Base-by-base conservation (phyloP, 805 yeast genomes). In the Pichia heedii region DNA sequence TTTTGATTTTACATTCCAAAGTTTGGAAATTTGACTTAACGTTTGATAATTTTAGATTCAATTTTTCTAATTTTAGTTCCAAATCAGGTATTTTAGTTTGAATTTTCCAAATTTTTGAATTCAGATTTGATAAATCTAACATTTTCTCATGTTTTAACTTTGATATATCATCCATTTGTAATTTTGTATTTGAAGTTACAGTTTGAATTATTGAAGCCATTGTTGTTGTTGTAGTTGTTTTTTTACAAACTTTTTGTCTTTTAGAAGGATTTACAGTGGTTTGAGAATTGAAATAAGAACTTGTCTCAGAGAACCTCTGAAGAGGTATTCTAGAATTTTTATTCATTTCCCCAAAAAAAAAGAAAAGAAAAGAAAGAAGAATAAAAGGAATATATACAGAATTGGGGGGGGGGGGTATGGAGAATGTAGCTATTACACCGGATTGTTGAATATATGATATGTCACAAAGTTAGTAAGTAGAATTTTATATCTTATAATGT, bases 1-100 rank as follows among this genome's bases (percentile, higher is more conserved):
- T 60, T 3, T 47, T 46, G 15, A 67, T 40, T 37, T 65, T 67
- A 38, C 56, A 55, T 40, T 57, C 51, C 36, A 66, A 63, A 12
- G 57, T 45, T 37, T 55, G 57, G 27, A 62, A 50, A 22, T 50
- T 36, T 32, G 52, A 51, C 16, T 53, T 44, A 2, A 58, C 39
- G 2, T 36, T 18, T 9, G 37, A 21, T 5, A 51, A 40, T 33
- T 48, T 46, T 21, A 57, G 63, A n/a, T 57, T 57, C 8, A 62
- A 46, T 36, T 59, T 62, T 33, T 58, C 61, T 8, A 54, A 41
- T 24, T 52, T 52, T 32, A 58, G 32, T 37, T 61, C 58, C n/a
- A 55, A 20, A 33, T 53, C 60, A 2, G 61, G 55, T 2, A 58
- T 44, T 20, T 51, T 52, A 9, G 60, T 55, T 40, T 57, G 52